Evolutionary conservation across 148 eudicot species (phyloP).

Genomic region (Camellia sinensis): DNA sequence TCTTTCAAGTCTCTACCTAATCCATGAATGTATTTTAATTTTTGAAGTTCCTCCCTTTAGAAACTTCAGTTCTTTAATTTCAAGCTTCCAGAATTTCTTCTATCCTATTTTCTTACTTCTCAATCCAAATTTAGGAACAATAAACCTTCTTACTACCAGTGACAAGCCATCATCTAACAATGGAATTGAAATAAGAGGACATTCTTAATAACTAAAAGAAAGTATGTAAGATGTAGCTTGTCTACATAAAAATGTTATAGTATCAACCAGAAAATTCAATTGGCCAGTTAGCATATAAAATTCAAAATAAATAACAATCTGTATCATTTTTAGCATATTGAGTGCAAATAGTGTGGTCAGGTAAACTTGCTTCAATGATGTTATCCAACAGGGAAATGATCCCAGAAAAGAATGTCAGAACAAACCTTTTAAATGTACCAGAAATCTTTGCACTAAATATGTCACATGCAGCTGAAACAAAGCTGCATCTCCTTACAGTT

Average conservation of each 20-base stretch:
- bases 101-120: not conserved
- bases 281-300: not conserved
- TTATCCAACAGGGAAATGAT: not conserved
- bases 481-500: constrained; percentile 68
- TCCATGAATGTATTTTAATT: not conserved
- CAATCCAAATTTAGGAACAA: not conserved
- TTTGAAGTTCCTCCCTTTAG: not conserved
- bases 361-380: not conserved
- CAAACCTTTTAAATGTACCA: constrained; percentile 89
- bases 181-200: not conserved
- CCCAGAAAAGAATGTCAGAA: constrained; percentile 14
- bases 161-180: not conserved
- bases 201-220: not conserved
- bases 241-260: not conserved
- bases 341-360: not conserved
- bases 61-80: constrained; percentile 3
- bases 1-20: not conserved
- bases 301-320: not conserved
- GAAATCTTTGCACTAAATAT: constrained; percentile 86
- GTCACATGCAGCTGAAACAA: constrained; percentile 75
- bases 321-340: not conserved
- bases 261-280: constrained; percentile 1
- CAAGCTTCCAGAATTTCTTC: not conserved
- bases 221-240: not conserved
- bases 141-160: not conserved